phyloP scores from a whole-genome alignment of 192 early-diverging fungal species.

The Mortierella hygrophila region DNA sequence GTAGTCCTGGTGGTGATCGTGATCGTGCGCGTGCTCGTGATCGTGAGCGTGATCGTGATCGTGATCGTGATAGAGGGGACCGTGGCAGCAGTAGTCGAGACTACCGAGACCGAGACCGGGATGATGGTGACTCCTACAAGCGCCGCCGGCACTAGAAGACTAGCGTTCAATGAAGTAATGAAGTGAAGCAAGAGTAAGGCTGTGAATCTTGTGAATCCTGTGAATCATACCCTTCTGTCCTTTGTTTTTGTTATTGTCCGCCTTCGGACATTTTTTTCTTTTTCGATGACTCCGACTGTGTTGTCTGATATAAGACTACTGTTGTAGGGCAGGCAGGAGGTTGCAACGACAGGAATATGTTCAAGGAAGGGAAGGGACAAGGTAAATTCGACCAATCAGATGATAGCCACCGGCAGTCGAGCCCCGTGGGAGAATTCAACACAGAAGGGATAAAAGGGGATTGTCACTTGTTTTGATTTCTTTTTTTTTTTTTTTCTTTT shows the following conservation, averaged over 20 bases:
- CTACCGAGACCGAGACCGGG: not conserved
- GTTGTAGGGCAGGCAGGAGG: not conserved
- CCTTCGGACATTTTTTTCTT: too few species aligned
- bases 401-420: not conserved
- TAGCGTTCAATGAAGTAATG: too few species aligned
- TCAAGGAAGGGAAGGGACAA: not conserved
- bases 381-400: not conserved
- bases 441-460: not conserved
- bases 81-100: not conserved
- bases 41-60: conserved; percentile 8
- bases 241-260: too few species aligned
- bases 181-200: too few species aligned
- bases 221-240: too few species aligned
- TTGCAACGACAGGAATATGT: not conserved
- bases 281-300: too few species aligned
- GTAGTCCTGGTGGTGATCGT: not conserved
- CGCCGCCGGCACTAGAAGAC: conserved; percentile 35
- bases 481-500: not conserved
- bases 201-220: too few species aligned
- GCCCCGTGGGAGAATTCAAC: conserved; percentile 21
- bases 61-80: conserved; percentile 24
- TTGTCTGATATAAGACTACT: not conserved
- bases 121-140: conserved; percentile 20
- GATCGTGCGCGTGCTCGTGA: conserved; percentile 17
- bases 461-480: not conserved